phyloP scores from a whole-genome alignment of 768 basidiomycete species.

The Serpula lacrymans region DNA sequence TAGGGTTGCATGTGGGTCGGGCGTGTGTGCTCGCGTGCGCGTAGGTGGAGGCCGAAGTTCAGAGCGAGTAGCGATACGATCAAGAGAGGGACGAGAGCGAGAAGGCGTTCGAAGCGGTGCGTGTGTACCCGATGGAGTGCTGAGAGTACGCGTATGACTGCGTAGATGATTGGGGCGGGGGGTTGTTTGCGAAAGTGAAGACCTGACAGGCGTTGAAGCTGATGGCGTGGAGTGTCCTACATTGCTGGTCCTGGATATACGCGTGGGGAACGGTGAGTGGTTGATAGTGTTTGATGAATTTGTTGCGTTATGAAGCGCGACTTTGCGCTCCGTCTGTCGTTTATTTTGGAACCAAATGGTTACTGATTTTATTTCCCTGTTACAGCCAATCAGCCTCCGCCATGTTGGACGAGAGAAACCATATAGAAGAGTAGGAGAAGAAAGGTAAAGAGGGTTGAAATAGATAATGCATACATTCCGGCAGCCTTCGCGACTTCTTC shows the following conservation, averaged over 20 bases:
- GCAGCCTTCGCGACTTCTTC: conserved; percentile 59
- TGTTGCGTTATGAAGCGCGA: conserved; percentile 39
- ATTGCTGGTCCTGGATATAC: conserved; percentile 16
- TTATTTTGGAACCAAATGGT: conserved; percentile 35
- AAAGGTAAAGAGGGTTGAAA: too few relatives aligned
- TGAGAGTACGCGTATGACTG: conserved; percentile 37
- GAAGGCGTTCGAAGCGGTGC: conserved; percentile 29
- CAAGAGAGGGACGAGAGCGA: conserved; percentile 27
- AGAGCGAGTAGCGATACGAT: conserved; percentile 27
- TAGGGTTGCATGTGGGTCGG: conserved; percentile 21
- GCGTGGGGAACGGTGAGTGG: conserved; percentile 10
- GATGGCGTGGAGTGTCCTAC: conserved; percentile 22
- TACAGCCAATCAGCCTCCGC: too few relatives aligned
- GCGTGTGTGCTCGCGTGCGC: conserved; percentile 28
- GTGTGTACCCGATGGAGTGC: conserved; percentile 12
- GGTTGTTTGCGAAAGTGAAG: conserved; percentile 35
- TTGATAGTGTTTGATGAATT: conserved; percentile 14
- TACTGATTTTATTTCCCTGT: conserved; percentile 35
- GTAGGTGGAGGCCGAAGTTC: conserved; percentile 26
- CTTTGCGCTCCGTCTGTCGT: conserved; percentile 49
- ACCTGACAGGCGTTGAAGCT: conserved; percentile 21
- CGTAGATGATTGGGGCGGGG: conserved; percentile 36
- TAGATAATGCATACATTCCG: conserved; percentile 51
- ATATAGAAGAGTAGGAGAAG: conserved; percentile 4
- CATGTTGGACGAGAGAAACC: conserved; percentile 13